Evolutionary conservation across 768 basidiomycete species (phyloP), one percentile per base, ranked within the genome.

Genomic region (Coprinopsis sp.): DNA sequence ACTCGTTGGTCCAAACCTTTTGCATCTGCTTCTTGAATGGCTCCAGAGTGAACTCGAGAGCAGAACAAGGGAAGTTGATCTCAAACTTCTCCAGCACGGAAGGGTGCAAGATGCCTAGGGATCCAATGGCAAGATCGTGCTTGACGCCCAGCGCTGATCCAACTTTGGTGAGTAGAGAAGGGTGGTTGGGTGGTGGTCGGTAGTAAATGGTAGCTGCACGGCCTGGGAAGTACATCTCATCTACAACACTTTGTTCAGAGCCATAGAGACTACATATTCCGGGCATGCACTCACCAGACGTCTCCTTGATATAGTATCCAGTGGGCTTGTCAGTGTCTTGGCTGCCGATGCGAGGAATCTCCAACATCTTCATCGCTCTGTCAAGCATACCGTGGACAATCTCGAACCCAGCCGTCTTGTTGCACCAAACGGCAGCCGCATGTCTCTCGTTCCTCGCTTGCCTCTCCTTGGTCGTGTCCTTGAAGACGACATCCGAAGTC

Each of bases 371-470:
- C 96, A 99, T 98, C 29, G 90, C 78, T 40, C 94, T 76, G 67
- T 98, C 93, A 54, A 99, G 68, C 67, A 98, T 71, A 27, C 96
- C 96, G 63, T 98, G 96, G 10, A 94, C 84, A 51, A 95, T 79
- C 71, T 99, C 94, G 61, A 99, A 99, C 3, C 94, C 94, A 29
- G 94, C 96, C 12, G 86, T 90, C 70, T 91, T 91, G 66, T 95
- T 95, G 67, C 93, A 95, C 87, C 91, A 97, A 31, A 98, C 78
- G 0, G 88, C 95, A 0, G 83, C 92, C 1, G 92, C 86, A 54
- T 90, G 84, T 50, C 93, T 74, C 39, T 87, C 82, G 63, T 99
- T 99, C 48, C 87, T 78, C 44, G 91, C 80, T 64, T 92, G 87
- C 33, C 89, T 79, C 65, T 96, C 92, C 51, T 78, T 70, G 21